These are phyloP conservation scores for Podosphaera fusca DNA, from an alignment of 2,329 filamentous ascomycete genomes.

Conservation along the genomic window DNA sequence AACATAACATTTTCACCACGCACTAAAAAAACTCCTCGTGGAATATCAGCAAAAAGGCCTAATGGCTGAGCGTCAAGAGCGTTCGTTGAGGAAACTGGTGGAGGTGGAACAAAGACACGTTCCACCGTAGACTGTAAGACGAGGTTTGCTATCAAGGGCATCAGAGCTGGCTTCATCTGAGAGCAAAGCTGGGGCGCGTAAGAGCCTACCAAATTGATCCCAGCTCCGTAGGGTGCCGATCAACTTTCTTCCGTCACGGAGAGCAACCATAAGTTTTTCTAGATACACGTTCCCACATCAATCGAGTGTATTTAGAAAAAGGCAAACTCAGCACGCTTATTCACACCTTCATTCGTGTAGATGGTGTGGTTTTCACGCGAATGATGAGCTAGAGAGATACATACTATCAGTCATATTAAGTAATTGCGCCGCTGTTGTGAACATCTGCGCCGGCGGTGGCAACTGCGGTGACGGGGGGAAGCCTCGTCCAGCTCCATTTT, in stretches of 20 bases:
- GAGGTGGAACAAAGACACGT: constrained; percentile 41
- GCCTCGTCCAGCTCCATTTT: constrained; percentile 4
- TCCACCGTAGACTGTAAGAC: constrained; percentile 86
- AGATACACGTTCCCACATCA: background rate
- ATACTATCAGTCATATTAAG: constrained; percentile 93
- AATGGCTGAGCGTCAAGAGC: constrained; percentile 15
- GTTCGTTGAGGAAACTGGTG: constrained; percentile 21
- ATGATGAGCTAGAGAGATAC: constrained; percentile 16
- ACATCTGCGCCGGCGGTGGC: constrained; percentile 83
- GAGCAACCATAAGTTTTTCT: constrained; percentile 87
- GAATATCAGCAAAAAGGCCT: constrained; percentile 59
- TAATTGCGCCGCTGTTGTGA: constrained; percentile 88
- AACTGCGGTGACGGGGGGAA: constrained; percentile 19
- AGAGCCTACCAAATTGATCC: constrained; percentile 77
- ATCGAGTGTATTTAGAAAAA: background rate
- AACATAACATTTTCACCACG: constrained; percentile 93
- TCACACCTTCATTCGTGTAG: too few species aligned
- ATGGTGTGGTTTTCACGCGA: too few species aligned
- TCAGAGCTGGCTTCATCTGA: background rate
- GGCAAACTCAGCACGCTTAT: background rate
- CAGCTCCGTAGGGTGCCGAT: constrained; percentile 83
- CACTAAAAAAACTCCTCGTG: constrained; percentile 72
- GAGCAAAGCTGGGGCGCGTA: background rate
- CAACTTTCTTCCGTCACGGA: constrained; percentile 84
- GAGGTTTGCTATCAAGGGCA: constrained; percentile 49